Percentiles rank a stretch among this genome's conserved stretches.
These are phyloP conservation scores for Amylostereum areolatum DNA, from an alignment of 1,284 basidiomycete species.

Conservation along the genomic window DNA sequence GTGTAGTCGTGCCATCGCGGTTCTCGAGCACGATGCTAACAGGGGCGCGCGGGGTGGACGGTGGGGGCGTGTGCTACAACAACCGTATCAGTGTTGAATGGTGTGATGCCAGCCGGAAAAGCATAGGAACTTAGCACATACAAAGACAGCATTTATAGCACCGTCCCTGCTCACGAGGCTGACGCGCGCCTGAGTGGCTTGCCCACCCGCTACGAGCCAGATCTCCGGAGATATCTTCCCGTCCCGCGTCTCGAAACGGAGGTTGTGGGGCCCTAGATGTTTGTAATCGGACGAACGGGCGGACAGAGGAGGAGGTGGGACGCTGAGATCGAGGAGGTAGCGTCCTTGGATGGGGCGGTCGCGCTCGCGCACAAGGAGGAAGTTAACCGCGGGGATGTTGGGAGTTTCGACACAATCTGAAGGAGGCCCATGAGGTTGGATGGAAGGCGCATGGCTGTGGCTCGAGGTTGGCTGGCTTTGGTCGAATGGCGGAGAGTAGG, in stretches of 20 bases:
- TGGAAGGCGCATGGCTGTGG: too few species aligned
- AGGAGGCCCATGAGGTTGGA: too few species aligned
- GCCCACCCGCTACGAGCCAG: neutral
- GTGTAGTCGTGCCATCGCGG: conserved; percentile 3
- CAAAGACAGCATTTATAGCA: neutral
- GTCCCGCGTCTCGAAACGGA: conserved; percentile 6
- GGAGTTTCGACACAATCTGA: too few species aligned
- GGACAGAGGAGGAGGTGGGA: conserved; percentile 7
- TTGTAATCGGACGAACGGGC: neutral
- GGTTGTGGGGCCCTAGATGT: neutral
- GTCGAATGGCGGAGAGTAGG: too few species aligned
- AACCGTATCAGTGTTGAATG: neutral
- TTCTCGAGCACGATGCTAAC: conserved; percentile 3
- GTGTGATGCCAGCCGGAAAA: too few species aligned
- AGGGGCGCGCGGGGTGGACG: conserved; percentile 8
- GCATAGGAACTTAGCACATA: neutral
- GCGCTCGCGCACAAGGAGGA: conserved; percentile 5
- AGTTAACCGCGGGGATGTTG: conserved; percentile 7
- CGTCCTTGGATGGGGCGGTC: conserved; percentile 2
- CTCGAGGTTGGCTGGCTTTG: too few species aligned
- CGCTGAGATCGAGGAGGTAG: conserved; percentile 8
- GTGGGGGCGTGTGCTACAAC: conserved; percentile 5
- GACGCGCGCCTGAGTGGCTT: neutral
- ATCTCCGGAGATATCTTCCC: conserved; percentile 3
- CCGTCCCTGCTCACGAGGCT: neutral